These are phyloP conservation scores for Fusarium sp. DNA, from an alignment of 2,329 filamentous ascomycete genomes.

Conservation along the genomic window DNA sequence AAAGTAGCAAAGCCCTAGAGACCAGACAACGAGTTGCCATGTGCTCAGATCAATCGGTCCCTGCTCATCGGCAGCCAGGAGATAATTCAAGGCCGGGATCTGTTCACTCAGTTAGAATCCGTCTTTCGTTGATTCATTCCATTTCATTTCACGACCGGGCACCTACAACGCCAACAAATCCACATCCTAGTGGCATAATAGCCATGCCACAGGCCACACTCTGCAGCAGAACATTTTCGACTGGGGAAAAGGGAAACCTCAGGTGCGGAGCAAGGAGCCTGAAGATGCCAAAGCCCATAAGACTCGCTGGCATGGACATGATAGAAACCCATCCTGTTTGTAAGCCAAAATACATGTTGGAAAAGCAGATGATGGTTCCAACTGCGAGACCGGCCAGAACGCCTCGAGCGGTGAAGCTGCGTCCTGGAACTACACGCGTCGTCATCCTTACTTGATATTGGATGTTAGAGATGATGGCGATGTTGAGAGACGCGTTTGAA, in stretches of 20 bases:
- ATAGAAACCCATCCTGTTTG: slow-evolving; percentile 81
- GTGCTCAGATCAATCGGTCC: slow-evolving; percentile 79
- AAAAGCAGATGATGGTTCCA: slow-evolving; percentile 92
- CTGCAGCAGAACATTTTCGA: slow-evolving; percentile 97
- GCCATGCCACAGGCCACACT: slow-evolving; percentile 95
- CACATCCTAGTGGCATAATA: slow-evolving; percentile 95
- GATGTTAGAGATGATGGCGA: slow-evolving; percentile 1
- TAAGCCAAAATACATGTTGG: slow-evolving; percentile 98
- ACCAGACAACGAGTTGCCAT: slow-evolving; percentile 88
- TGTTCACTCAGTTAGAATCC: slow-evolving; percentile 40
- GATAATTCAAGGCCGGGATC: slow-evolving; percentile 90
- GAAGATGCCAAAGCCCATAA: slow-evolving; percentile 96
- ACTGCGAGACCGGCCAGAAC: slow-evolving; percentile 83
- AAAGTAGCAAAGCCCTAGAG: slow-evolving; percentile 93
- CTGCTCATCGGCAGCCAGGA: slow-evolving; percentile 80
- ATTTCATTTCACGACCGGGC: not conserved
- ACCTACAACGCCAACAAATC: slow-evolving; percentile 86
- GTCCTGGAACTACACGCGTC: slow-evolving; percentile 53
- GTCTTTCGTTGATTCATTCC: not conserved
- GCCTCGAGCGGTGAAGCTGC: slow-evolving; percentile 87
- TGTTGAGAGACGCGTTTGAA: slow-evolving; percentile 4
- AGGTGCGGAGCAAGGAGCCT: slow-evolving; percentile 79
- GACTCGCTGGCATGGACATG: slow-evolving; percentile 96
- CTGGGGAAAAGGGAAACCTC: slow-evolving; percentile 85
- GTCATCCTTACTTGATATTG: slow-evolving; percentile 33